Conservation (phyloP, 306 rosid species). For the Glycine soja region DNA sequence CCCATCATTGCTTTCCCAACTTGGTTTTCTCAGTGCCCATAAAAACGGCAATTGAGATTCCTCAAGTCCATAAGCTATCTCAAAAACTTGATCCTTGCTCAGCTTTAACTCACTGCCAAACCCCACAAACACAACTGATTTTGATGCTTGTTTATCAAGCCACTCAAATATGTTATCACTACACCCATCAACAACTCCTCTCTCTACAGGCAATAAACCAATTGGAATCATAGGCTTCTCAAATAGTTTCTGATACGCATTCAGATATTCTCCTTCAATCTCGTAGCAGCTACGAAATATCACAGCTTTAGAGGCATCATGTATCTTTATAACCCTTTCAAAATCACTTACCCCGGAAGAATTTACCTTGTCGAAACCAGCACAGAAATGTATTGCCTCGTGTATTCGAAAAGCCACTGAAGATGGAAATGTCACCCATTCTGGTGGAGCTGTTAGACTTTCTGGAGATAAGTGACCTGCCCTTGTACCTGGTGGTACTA, state of each 20-base stretch:
- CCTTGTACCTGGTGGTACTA: constrained; percentile 13
- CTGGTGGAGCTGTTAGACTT: constrained; percentile 14
- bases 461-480: constrained; percentile 1
- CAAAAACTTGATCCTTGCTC: constrained; percentile 49
- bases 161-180: constrained; percentile 46
- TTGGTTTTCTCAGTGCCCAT: constrained; percentile 53
- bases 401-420: constrained; percentile 13
- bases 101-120: constrained; percentile 61
- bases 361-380: background rate
- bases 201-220: constrained; percentile 51
- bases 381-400: constrained; percentile 25
- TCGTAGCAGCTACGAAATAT: constrained; percentile 43
- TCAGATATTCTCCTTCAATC: constrained; percentile 49
- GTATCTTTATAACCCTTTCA: background rate
- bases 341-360: constrained; percentile 22
- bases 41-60: constrained; percentile 53
- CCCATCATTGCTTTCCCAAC: constrained; percentile 41
- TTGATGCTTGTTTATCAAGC: constrained; percentile 52
- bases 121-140: constrained; percentile 55
- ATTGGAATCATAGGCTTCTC: constrained; percentile 52
- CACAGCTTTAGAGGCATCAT: constrained; percentile 31
- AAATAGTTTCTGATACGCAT: constrained; percentile 23
- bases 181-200: background rate
- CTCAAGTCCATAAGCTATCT: constrained; percentile 61
- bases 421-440: constrained; percentile 43